Percentiles rank a stretch among this genome's conserved stretches.
phyloP scores from a whole-genome alignment of 2,329 filamentous ascomycete species.

The Fusarium napiforme region DNA sequence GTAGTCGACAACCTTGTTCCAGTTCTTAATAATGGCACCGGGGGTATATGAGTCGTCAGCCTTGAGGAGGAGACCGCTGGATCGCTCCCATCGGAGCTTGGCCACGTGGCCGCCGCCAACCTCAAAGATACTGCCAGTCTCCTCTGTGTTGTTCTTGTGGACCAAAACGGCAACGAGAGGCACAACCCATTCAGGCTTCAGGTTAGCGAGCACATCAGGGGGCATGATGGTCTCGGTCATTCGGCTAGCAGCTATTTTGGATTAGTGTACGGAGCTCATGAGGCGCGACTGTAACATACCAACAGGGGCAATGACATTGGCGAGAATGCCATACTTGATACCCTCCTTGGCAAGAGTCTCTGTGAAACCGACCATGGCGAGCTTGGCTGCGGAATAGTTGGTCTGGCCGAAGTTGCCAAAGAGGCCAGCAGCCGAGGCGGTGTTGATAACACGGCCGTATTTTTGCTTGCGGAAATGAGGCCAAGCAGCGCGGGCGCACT shows the following conservation, averaged over 20 bases:
- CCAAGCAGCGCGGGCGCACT: slow-evolving; percentile 94
- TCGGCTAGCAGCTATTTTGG: slow-evolving; percentile 77
- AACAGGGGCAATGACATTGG: slow-evolving; percentile 94
- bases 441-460: slow-evolving; percentile 97
- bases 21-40: slow-evolving; percentile 87
- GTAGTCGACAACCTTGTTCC: slow-evolving; percentile 89
- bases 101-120: slow-evolving; percentile 91
- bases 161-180: slow-evolving; percentile 89
- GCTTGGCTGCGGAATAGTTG: slow-evolving; percentile 97
- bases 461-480: slow-evolving; percentile 99
- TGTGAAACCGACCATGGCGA: slow-evolving; percentile 95
- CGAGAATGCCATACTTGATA: slow-evolving; percentile 95
- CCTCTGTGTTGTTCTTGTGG: slow-evolving; percentile 83
- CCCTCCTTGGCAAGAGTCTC: slow-evolving; percentile 99
- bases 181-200: slow-evolving; percentile 95
- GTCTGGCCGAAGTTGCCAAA: slow-evolving; percentile 96
- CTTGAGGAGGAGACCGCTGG: slow-evolving; percentile 88
- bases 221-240: slow-evolving; percentile 98
- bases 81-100: slow-evolving; percentile 95
- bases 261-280: slow-evolving; percentile 19
- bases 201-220: slow-evolving; percentile 84
- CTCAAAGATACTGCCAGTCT: slow-evolving; percentile 93
- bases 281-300: slow-evolving; percentile 47
- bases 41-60: slow-evolving; percentile 89
- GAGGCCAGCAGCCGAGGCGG: slow-evolving; percentile 92